Evolutionary conservation across 2,329 filamentous ascomycete species (phyloP).

Genomic region (Ophiostoma quercus): DNA sequence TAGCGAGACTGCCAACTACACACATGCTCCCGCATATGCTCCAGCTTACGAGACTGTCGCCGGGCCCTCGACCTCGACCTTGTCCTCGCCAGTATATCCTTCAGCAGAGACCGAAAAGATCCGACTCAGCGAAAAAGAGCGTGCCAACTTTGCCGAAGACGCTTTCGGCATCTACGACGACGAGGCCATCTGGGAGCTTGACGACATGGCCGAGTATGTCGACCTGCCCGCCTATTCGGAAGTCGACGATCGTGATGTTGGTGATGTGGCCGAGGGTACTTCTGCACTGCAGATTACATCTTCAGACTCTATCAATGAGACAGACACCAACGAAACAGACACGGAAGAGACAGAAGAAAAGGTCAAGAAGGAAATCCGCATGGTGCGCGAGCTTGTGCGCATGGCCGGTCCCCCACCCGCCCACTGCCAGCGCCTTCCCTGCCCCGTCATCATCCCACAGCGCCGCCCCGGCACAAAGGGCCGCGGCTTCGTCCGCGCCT

Average conservation of each 20-base stretch:
- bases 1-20: not conserved
- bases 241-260: not conserved
- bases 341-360: not conserved
- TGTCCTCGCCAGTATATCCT: not conserved
- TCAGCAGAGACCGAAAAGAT: not conserved
- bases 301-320: not conserved
- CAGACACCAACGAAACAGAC: not conserved
- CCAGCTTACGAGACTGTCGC: not conserved
- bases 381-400: not conserved
- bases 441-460: not conserved
- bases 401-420: not conserved
- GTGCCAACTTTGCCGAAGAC: not conserved
- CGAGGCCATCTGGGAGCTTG: conserved; percentile 30
- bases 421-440: not conserved
- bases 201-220: conserved; percentile 28
- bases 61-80: not conserved
- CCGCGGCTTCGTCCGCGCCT: not conserved
- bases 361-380: not conserved
- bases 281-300: not conserved
- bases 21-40: not conserved
- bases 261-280: not conserved
- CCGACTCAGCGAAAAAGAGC: not conserved
- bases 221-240: conserved; percentile 25
- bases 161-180: conserved; percentile 25
- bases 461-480: not conserved